Evolutionary conservation across 768 basidiomycete species (phyloP).

Genomic region (Termitomyces sp.): DNA sequence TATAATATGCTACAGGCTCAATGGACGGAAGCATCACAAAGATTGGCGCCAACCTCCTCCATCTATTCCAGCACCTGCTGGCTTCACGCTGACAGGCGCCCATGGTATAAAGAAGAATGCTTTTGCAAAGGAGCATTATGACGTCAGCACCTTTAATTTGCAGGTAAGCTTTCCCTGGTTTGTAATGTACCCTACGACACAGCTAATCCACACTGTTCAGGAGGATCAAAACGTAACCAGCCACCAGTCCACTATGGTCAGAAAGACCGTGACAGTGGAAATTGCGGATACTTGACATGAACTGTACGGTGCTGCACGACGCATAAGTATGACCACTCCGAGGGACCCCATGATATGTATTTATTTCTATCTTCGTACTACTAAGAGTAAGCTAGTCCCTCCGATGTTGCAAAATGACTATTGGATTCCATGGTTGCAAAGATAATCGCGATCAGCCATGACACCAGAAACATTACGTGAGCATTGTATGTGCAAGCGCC

Average conservation of each 20-base stretch:
- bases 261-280: constrained; percentile 13
- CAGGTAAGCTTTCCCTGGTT: constrained; percentile 4
- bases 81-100: not conserved
- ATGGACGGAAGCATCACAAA: constrained; percentile 15
- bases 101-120: not conserved
- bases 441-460: no score
- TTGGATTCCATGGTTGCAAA: no score
- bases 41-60: constrained; percentile 2
- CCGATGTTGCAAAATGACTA: no score
- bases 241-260: constrained; percentile 10
- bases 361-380: no score
- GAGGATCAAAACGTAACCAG: no score
- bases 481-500: no score
- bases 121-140: constrained; percentile 1
- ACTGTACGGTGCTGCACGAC: no score
- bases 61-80: not conserved
- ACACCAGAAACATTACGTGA: no score
- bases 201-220: not conserved
- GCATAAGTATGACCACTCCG: no score
- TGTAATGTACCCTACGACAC: not conserved
- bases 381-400: no score
- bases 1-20: constrained; percentile 14
- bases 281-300: constrained; percentile 10
- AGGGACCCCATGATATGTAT: no score
- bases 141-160: not conserved